Evolutionary conservation across 306 rosid species (phyloP), one percentile per base, ranked within the genome.

Genomic region (Trifolium repens): DNA sequence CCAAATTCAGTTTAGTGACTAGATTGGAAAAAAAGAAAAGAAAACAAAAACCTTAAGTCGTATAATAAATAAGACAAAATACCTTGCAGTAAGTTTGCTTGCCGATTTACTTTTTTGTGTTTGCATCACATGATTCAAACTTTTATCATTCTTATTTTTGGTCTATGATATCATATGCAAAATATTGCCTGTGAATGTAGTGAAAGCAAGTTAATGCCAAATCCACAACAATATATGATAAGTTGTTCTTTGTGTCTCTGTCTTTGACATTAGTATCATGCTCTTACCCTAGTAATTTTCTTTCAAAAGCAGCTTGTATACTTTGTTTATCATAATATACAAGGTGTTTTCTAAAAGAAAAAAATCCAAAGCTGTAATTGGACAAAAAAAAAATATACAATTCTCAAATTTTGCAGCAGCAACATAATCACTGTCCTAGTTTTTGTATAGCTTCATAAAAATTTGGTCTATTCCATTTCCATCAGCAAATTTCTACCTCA

Each of bases 401-500:
- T 74, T 67, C 54, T 19, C 16, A 76, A 66, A 10, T 7, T 7
- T 40, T 65, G 34, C 24, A 76, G n/a, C 37, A 43, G 26, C 14
- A 59, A 35, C 50, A 69, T 46, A 17, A 58, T 7, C 71, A 54
- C 5, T 68, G 26, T 11, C 4, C 37, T 19, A 13, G 12, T 9
- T 9, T 30, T 68, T 8, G 6, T 67, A 12, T 54, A 24, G 30
- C 30, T 59, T 52, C 12, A 63, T 9, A 2, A 32, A 60, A 7
- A 32, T 32, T 68, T 66, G 79, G 73, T 52, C 79, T 52, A 34
- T 27, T 27, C 30, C 30, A 27, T 27, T 35, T 34, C 9, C 27
- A 34, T 83, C 77, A 85, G 69, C 80, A 86, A 46, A 76, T 49
- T 60, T 83, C 81, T 8, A 67, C 43, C 9, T 60, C 71, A 19